Base-by-base conservation (phyloP, 768 basidiomycete species). In the Russula sp. region DNA sequence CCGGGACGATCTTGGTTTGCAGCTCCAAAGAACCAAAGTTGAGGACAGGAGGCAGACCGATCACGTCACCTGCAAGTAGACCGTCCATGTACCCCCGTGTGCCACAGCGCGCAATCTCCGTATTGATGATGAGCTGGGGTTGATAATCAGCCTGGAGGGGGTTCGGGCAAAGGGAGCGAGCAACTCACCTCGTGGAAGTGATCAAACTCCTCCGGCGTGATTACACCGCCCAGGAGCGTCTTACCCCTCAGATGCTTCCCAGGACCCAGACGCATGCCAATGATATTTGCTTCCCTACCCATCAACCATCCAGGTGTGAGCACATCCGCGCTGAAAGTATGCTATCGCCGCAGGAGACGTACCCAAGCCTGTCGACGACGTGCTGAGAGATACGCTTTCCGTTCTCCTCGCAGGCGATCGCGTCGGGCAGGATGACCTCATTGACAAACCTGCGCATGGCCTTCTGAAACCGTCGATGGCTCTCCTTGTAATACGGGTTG, bases 11-110 rank as follows among this genome's bases (percentile, higher is more conserved):
- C 68, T 82, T 78, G 8, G 79, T 77, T 69, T 85, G 81, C 9
- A 96, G 74, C 65, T 88, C 87, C 2, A 85, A 82, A 3, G 86
- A 83, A 25, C 87, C 94, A 68, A 85, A 98, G 71, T 98, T 98
- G 60, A 96, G 77, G 25, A 97, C 77, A 0, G 93, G 93, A 0
- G 93, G 92, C 2, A 96, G 75, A n/a, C 87, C 91, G 64, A 97
- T 96, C 59, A 94, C 90, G 61, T 80, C 77, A 29, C 88, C 88
- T 13, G 85, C 87, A 29, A 90, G 82, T 20, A 97, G 74, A 18
- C 93, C 96, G 68, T 96, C 95, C 32, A 90, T 84, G 65, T 90
- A 92, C 5, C 89, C 93, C 42, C 94, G 84, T 25, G 88, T 89
- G 29, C 88, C 90, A 55, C 91, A 84, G 14, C 93, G 85, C 5